Base-by-base conservation (phyloP, 768 basidiomycete species). In the Lentinula boryana region DNA sequence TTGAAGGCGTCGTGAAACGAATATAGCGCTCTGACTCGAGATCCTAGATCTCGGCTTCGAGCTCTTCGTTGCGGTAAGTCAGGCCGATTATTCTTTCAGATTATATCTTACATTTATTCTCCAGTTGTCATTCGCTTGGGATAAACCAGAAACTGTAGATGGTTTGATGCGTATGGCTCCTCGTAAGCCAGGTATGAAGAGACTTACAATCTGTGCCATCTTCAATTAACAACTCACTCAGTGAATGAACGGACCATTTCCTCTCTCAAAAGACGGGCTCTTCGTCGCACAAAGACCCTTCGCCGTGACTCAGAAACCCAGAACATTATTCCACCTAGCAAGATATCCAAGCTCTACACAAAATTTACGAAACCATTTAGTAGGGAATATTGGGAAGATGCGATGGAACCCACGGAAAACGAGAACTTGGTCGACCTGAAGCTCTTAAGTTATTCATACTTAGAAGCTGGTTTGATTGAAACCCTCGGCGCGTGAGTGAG, bases 111-210 rank as follows among this genome's bases (percentile, higher is more conserved):
- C 33, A 51, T 38, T 23, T 27, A 18, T 9, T 7, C 38, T 43
- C 2, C 62, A 85, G 84, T 75, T 88, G 13, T 85, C 86, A 1
- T 88, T 88, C 61, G 87, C 87, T 0, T 88, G 87, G 87, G 87
- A 88, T 68, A 76, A 83, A 63, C 84, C 87, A 0, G 86, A 88
- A 69, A 84, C 84, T 0, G 65, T 70, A 35, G 86, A 87, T 65
- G 85, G 85, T 31, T 69, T 88, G 38, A 88, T 88, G 87, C 80
- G 85, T 23, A 75, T 87, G 76, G 73, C 70, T 27, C 87, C 87
- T 12, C 81, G 87, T 23, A 87, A 86, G 69, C 86, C 87, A 62
- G 84, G 84, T 83, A 27, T 27, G 27, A 27, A 27, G 3, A 27
- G 27, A 27, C 27, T 27, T 27, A 27, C 27, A 3, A 3, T 27